Evolutionary conservation across 306 rosid genomes (phyloP), one percentile per base, ranked within the genome.

Genomic region (Acacia crassicarpa): DNA sequence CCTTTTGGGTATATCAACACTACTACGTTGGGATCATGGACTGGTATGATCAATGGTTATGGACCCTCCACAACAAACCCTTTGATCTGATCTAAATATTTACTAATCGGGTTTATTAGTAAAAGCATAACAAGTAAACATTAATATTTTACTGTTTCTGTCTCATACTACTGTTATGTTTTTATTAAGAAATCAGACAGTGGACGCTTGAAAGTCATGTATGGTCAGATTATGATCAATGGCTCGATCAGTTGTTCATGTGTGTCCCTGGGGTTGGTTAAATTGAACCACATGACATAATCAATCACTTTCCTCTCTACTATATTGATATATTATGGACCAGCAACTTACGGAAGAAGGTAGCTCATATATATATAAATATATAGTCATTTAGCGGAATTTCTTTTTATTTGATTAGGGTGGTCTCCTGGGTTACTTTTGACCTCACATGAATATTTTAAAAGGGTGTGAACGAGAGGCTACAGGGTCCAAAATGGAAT

Each of bases 1-100:
- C 86, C 94, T 3, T 89, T 73, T 83, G 94, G 90, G 53, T 92
- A 90, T 67, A 65, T 87, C 32, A 89, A 82, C 33, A n/a, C 62
- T 32, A 56, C 13, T 25, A 87, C 87, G 20, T 72, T 85, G 2
- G 93, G 90, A 41, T 85, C 92, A 17, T 91, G 95, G 92, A 74
- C 86, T 44, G 91, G 91, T 54, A 88, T 92, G 86, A 87, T 94
- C 82, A 92, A 89, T 75, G 95, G 91, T 53, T 89, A 91, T 77
- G 98, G 92, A 72, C 87, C 97, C 17, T 87, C 98, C 27, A 80
- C 97, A 14, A 86, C 94, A 72, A 92, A 92, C 78, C 89, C 94
- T 38, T 81, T 92, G 85, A 86, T 91, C 67, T 93, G 77, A 79
- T 17, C 8, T 38, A 38, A 38, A 38, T 38, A 53, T 30, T 65